Evolutionary conservation across 2,329 filamentous ascomycete genomes (phyloP).

Genomic region (Aureobasidium sp.): DNA sequence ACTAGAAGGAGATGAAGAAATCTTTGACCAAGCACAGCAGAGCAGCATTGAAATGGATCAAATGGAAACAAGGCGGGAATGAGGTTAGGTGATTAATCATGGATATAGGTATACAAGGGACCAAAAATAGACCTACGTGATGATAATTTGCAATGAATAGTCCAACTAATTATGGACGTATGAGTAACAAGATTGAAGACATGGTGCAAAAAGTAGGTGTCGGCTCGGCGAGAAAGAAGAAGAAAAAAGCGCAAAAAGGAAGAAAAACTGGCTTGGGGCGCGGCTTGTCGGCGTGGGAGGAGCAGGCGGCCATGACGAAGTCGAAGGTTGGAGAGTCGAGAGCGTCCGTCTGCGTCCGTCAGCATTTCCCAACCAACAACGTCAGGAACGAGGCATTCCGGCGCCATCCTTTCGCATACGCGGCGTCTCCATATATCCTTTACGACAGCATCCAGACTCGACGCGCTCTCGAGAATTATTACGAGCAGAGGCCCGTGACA

Average conservation of each 20-base stretch:
- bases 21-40: not conserved
- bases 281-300: not conserved
- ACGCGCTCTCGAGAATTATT: not conserved
- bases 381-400: not conserved
- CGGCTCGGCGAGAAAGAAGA: not conserved
- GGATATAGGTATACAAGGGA: not conserved
- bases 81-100: not conserved
- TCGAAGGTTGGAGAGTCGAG: not conserved
- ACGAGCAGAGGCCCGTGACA: not conserved
- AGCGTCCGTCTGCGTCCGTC: not conserved
- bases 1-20: constrained; percentile 3
- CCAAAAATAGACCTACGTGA: not conserved
- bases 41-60: not conserved
- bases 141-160: constrained; percentile 1
- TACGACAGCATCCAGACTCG: not conserved
- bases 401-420: not conserved
- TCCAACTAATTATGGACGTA: not conserved
- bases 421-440: not conserved
- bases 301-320: not conserved
- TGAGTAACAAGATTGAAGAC: not conserved
- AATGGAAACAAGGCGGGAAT: not conserved
- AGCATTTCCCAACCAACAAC: constrained; percentile 6
- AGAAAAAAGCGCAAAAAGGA: constrained; percentile 2
- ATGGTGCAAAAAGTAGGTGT: not conserved
- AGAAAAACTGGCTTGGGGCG: not conserved